Percentiles rank a stretch among this genome's conserved stretches.
Conservation (phyloP, 331 rosid genomes). For the Malus hybrid region DNA sequence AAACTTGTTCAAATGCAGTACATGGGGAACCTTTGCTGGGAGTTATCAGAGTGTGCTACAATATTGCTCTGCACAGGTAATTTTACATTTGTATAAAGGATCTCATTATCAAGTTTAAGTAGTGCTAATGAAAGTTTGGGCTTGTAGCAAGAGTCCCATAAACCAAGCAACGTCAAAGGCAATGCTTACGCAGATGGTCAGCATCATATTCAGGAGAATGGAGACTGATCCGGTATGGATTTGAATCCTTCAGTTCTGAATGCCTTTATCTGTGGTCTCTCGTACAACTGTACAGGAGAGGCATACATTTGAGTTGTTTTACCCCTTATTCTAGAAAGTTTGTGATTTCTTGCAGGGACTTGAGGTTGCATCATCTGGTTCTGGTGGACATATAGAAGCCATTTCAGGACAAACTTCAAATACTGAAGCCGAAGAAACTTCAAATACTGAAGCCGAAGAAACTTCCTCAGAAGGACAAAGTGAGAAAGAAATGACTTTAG, state of each 20-base stretch:
- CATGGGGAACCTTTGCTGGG: constrained; percentile 94
- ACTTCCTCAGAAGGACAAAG: constrained; percentile 39
- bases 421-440: background rate
- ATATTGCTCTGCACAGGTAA: constrained; percentile 98
- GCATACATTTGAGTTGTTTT: constrained; percentile 1
- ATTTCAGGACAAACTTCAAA: constrained; percentile 42
- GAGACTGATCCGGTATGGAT: constrained; percentile 75
- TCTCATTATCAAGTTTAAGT: constrained; percentile 15
- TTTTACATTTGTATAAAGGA: constrained; percentile 19
- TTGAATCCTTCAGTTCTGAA: constrained; percentile 13
- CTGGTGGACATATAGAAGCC: constrained; percentile 44
- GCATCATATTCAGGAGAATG: constrained; percentile 90
- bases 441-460: constrained; percentile 39
- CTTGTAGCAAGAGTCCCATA: constrained; percentile 90
- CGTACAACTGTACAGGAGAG: background rate
- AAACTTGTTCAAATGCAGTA: constrained; percentile 47
- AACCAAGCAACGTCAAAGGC: constrained; percentile 99
- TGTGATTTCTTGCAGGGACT: constrained; percentile 24
- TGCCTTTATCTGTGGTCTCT: constrained; percentile 2
- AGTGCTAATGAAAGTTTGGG: constrained; percentile 32
- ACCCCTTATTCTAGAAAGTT: constrained; percentile 9
- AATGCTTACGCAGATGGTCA: constrained; percentile 97
- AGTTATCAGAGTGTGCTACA: constrained; percentile 95
- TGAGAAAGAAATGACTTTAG: constrained; percentile 69
- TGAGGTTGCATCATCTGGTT: constrained; percentile 55